These are phyloP conservation scores for Collybia mongolica DNA, from an alignment of 768 basidiomycete species.

Conservation along the genomic window DNA sequence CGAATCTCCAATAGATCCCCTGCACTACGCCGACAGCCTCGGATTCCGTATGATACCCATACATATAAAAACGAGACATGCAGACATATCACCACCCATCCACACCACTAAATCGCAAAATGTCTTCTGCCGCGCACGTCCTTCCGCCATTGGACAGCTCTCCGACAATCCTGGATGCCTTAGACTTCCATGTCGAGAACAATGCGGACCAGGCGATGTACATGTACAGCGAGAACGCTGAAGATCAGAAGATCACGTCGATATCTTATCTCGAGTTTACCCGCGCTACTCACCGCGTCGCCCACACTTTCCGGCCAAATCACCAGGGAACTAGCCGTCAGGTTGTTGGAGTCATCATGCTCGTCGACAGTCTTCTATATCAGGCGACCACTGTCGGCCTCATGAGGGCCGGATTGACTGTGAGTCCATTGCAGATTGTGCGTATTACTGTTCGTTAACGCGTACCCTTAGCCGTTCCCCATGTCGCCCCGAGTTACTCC, in stretches of 20 bases:
- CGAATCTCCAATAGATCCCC: no score
- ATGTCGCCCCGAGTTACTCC: slow-evolving; percentile 39
- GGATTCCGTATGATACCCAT: no score
- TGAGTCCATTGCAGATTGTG: slow-evolving; percentile 7
- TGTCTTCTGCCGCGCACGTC: not conserved
- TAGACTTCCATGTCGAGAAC: slow-evolving; percentile 20
- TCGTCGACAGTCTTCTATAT: slow-evolving; percentile 29
- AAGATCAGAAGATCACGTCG: slow-evolving; percentile 10
- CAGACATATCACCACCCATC: no score
- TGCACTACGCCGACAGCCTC: no score
- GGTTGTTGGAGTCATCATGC: slow-evolving; percentile 26
- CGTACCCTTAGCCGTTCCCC: slow-evolving; percentile 29
- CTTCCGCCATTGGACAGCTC: slow-evolving; percentile 14
- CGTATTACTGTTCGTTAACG: not conserved
- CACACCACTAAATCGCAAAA: no score
- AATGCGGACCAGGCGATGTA: slow-evolving; percentile 17
- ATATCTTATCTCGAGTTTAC: slow-evolving; percentile 37
- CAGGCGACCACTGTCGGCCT: slow-evolving; percentile 32
- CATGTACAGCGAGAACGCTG: slow-evolving; percentile 15
- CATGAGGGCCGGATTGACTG: slow-evolving; percentile 25
- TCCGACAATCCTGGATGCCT: slow-evolving; percentile 13
- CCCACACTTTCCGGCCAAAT: slow-evolving; percentile 27
- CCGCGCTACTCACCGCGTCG: slow-evolving; percentile 36
- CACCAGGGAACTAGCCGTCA: slow-evolving; percentile 17
- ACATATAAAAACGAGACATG: no score